Percentiles rank a stretch among this genome's conserved stretches.
Conservation (phyloP, 352 stramenopile genomes). For the Pythium grandisporangium region DNA sequence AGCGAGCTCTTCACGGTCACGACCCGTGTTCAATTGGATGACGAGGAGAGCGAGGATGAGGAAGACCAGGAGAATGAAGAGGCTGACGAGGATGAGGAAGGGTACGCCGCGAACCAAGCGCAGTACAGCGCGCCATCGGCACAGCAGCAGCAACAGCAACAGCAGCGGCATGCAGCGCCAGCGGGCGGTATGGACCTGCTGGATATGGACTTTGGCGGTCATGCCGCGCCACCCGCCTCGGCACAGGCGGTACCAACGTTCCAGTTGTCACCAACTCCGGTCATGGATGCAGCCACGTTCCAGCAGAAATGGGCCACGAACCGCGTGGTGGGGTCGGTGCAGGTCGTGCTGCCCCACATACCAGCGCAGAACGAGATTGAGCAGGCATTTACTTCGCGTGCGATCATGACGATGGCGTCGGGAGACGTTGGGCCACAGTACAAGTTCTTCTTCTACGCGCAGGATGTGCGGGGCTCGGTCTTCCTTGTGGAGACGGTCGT, state of each 20-base stretch:
- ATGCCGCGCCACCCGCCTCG: constrained; percentile 3
- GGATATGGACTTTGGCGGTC: constrained; percentile 66
- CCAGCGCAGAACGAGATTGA: constrained; percentile 58
- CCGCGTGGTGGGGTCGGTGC: constrained; percentile 51
- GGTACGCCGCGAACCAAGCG: constrained; percentile 21
- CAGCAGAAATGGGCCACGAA: constrained; percentile 63
- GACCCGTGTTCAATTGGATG: constrained; percentile 36
- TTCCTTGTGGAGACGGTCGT: constrained; percentile 71
- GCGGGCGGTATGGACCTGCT: constrained; percentile 63
- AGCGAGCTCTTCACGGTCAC: constrained; percentile 93
- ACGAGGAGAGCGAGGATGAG: constrained; percentile 39
- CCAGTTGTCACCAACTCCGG: constrained; percentile 42
- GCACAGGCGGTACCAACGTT: constrained; percentile 19
- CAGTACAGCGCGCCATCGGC: constrained; percentile 26
- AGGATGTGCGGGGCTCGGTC: constrained; percentile 46
- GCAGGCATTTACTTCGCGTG: constrained; percentile 35
- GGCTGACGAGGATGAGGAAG: constrained; percentile 28
- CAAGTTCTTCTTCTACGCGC: constrained; percentile 84
- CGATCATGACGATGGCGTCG: constrained; percentile 74
- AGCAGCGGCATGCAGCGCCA: constrained; percentile 9
- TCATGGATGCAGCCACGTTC: constrained; percentile 69
- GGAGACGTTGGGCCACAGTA: constrained; percentile 71
- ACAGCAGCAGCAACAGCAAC: background rate
- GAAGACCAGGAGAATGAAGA: constrained; percentile 27
- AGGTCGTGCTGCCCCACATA: constrained; percentile 47